Conservation (phyloP, 2,329 filamentous ascomycete species). For the Penicillium sp. region DNA sequence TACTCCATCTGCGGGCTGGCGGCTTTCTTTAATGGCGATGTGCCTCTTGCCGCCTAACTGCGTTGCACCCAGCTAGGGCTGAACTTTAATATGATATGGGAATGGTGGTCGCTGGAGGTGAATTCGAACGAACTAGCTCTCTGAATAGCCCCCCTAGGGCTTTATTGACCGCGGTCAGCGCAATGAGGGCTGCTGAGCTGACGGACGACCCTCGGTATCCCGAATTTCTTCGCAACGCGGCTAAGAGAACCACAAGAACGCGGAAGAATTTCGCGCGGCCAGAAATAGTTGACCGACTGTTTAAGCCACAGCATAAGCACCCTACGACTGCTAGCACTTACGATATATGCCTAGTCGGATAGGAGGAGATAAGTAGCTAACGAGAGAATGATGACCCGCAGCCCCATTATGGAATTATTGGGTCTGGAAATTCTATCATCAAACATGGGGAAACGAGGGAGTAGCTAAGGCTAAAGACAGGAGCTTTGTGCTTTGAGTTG, state of each 20-base stretch:
- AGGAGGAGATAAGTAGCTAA: neutral
- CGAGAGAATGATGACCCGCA: neutral
- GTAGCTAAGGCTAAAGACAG: conserved; percentile 1
- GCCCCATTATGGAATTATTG: neutral
- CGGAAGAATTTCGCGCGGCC: conserved; percentile 9
- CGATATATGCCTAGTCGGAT: neutral
- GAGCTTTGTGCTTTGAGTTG: neutral
- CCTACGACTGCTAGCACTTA: neutral
- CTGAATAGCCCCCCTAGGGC: conserved; percentile 17
- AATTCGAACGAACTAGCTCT: conserved; percentile 12
- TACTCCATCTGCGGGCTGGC: no score
- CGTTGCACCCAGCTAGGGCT: no score
- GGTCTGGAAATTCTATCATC: neutral
- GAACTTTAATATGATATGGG: conserved; percentile 27
- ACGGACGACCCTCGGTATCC: conserved; percentile 7
- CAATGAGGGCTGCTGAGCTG: neutral
- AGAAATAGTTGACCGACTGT: conserved; percentile 5
- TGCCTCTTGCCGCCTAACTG: no score
- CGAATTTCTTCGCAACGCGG: conserved; percentile 6
- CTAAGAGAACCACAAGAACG: conserved; percentile 3
- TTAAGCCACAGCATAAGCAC: neutral
- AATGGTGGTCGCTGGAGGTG: conserved; percentile 8
- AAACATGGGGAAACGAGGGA: conserved; percentile 3
- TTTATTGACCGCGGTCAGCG: conserved; percentile 14
- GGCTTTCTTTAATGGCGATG: no score